A percentile compares a stretch with the other conserved stretches of the same genome.
Evolutionary conservation across 768 basidiomycete species (phyloP).

Genomic region (Holtermannia corniformis): DNA sequence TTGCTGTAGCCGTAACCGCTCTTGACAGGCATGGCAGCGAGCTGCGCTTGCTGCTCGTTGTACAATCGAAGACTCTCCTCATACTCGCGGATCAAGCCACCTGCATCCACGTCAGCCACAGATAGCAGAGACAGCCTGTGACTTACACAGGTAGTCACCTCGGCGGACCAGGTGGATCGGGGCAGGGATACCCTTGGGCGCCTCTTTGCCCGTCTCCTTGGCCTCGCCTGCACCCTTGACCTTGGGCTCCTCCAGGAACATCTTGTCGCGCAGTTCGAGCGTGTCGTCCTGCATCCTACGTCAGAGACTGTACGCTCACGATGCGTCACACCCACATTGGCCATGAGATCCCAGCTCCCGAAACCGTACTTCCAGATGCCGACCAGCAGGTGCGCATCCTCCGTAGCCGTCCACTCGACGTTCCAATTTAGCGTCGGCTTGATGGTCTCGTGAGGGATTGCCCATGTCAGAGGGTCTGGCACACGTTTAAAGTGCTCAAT

Average conservation of each 20-base stretch:
- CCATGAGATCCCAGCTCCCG: conserved; percentile 93
- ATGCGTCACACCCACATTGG: conserved; percentile 42
- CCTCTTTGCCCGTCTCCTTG: conserved; percentile 49
- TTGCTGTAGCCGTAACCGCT: conserved; percentile 29
- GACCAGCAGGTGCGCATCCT: conserved; percentile 89
- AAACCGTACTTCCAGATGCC: conserved; percentile 91
- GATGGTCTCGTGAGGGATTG: conserved; percentile 82
- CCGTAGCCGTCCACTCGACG: conserved; percentile 82
- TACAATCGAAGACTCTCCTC: conserved; percentile 34
- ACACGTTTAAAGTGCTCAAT: conserved; percentile 66
- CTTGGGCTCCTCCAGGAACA: conserved; percentile 96
- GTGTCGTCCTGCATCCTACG: conserved; percentile 53
- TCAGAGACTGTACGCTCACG: background rate
- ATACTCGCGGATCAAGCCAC: conserved; percentile 37
- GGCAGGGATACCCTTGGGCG: conserved; percentile 63
- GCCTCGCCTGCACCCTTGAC: conserved; percentile 49
- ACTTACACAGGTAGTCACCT: conserved; percentile 69
- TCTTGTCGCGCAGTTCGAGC: conserved; percentile 78
- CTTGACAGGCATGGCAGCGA: conserved; percentile 27
- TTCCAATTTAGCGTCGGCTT: conserved; percentile 94
- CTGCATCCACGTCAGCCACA: conserved; percentile 8
- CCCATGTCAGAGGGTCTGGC: conserved; percentile 71
- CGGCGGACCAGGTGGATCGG: conserved; percentile 96
- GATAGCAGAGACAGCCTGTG: background rate
- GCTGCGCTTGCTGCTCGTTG: conserved; percentile 30